These are phyloP conservation scores for Acacia pycnantha DNA, from an alignment of 331 rosid genomes.

Conservation along the genomic window DNA sequence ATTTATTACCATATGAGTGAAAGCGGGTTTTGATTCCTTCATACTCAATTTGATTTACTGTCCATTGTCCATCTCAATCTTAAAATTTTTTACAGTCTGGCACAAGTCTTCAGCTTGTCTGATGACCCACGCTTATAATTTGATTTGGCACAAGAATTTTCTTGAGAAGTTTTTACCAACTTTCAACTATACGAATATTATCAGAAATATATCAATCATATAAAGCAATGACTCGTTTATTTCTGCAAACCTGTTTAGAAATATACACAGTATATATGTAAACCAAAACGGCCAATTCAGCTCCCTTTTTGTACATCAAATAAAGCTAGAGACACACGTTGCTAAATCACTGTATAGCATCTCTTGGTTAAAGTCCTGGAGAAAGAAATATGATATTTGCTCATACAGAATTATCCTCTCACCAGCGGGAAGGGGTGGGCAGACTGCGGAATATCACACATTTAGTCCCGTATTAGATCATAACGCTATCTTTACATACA, in stretches of 20 bases:
- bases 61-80: not conserved
- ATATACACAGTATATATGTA: not conserved
- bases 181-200: not conserved
- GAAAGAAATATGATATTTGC: not conserved
- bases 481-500: slow-evolving; percentile 46
- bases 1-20: not conserved
- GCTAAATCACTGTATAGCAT: not conserved
- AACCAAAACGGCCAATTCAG: not conserved
- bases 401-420: not conserved
- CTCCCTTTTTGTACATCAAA: slow-evolving; percentile 7
- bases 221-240: not conserved
- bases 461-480: slow-evolving; percentile 33
- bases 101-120: not conserved
- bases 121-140: not conserved
- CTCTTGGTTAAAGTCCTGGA: not conserved
- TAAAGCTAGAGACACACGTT: not conserved
- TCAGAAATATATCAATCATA: not conserved
- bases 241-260: not conserved
- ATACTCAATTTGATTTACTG: not conserved
- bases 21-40: not conserved
- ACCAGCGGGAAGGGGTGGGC: not conserved
- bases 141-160: not conserved
- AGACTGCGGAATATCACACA: slow-evolving; percentile 25
- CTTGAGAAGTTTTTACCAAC: not conserved
- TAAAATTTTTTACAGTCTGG: too few species aligned